Evolutionary conservation across 1,284 basidiomycete genomes (phyloP).

Genomic region (Papiliotrema laurentii): DNA sequence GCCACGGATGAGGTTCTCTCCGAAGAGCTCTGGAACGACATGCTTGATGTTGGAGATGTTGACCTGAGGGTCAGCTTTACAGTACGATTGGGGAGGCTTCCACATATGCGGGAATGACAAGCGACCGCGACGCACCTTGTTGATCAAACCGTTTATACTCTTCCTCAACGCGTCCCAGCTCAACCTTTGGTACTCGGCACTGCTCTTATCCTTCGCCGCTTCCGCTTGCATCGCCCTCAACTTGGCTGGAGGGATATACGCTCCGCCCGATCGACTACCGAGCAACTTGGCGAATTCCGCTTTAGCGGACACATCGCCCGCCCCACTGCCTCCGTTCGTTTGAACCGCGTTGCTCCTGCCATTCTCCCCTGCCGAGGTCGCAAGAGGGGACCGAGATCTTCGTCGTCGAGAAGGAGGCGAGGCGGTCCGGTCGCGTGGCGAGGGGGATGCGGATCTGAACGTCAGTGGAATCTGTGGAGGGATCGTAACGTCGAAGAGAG

Average conservation of each 20-base stretch:
- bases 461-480: too few species aligned
- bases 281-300: slow-evolving; percentile 75
- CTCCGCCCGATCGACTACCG: slow-evolving; percentile 75
- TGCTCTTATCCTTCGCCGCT: slow-evolving; percentile 72
- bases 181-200: slow-evolving; percentile 89
- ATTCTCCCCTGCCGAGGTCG: slow-evolving; percentile 37
- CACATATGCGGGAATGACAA: neutral
- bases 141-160: slow-evolving; percentile 98
- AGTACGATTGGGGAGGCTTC: neutral
- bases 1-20: slow-evolving; percentile 86
- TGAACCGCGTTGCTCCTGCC: slow-evolving; percentile 21
- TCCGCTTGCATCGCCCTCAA: slow-evolving; percentile 87
- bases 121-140: slow-evolving; percentile 63
- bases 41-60: slow-evolving; percentile 95
- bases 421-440: slow-evolving; percentile 36
- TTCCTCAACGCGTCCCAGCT: slow-evolving; percentile 98
- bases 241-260: slow-evolving; percentile 93
- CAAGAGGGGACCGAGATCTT: slow-evolving; percentile 32
- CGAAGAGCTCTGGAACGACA: slow-evolving; percentile 88
- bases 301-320: slow-evolving; percentile 59
- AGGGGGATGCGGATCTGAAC: slow-evolving; percentile 43
- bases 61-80: slow-evolving; percentile 50
- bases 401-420: slow-evolving; percentile 45
- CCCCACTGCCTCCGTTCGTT: slow-evolving; percentile 24
- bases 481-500: too few species aligned